These are phyloP conservation scores for Psilocybe cubensis DNA, from an alignment of 768 basidiomycete species.

Conservation along the genomic window DNA sequence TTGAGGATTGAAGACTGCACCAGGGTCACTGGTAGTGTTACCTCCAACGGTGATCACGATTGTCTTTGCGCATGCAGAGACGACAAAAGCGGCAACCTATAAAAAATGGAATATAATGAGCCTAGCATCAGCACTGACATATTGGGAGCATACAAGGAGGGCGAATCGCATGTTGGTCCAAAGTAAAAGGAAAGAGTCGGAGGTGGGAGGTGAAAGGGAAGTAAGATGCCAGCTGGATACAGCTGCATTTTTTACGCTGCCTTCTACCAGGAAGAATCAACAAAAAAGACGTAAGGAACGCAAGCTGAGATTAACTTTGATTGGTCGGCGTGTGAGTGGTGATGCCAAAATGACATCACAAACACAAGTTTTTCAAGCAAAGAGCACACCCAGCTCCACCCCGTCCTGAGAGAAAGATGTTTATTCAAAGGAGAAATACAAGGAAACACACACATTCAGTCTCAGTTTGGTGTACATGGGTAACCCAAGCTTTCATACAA, in stretches of 20 bases:
- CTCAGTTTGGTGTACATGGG: background rate
- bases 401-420: background rate
- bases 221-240: background rate
- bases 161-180: constrained; percentile 16
- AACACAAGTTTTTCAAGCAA: background rate
- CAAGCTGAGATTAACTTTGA: constrained; percentile 10
- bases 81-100: constrained; percentile 19
- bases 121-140: background rate
- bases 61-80: constrained; percentile 35
- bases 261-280: background rate
- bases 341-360: constrained; percentile 17
- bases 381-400: background rate
- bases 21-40: constrained; percentile 46
- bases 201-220: constrained; percentile 6
- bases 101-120: background rate
- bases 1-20: constrained; percentile 49
- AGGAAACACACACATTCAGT: background rate
- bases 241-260: background rate
- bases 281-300: constrained; percentile 3
- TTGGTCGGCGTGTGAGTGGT: constrained; percentile 16
- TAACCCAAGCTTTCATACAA: background rate
- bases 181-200: background rate
- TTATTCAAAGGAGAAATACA: background rate
- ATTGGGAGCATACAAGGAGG: constrained; percentile 14
- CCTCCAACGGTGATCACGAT: constrained; percentile 50